Evolutionary conservation across 2,329 filamentous ascomycete species (phyloP), one percentile per base, ranked within the genome.

Genomic region (Hymenoscyphus fructigenus): DNA sequence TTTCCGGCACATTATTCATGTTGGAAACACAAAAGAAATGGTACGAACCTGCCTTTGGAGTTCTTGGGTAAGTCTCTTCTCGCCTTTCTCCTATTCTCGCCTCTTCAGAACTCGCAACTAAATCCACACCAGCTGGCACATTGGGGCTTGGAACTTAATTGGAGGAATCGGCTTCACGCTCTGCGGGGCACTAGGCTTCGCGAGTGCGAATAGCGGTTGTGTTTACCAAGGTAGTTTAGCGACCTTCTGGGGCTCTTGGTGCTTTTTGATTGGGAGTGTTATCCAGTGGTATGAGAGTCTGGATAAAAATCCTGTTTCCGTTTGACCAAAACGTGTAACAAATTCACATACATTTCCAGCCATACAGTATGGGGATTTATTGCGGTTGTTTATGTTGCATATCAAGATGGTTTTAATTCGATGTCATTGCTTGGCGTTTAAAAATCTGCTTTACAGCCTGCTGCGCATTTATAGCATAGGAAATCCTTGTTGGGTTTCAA

Each of bases 141-240:
- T 91, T 68, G 88, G 86, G 0, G 75, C 83, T 9, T 90, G 87
- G 86, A 90, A 90, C 69, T 74, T 88, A 1, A 77, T 90, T 23
- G 88, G 88, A 2, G 73, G 72, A 17, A 71, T 89, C 28, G 87
- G 87, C 0, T 90, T 89, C 72, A 88, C 85, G 5, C 77, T 87
- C 0, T 86, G 84, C 66, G 85, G 84, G n/a, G 84, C 81, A 1
- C 71, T 87, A 34, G 85, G 84, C 0, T 84, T 82, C 62, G 83
- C 69, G 23, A 66, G 76, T 12, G 74, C 72, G 7, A 76, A 72
- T 28, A 75, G 78, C 62, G 78, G 77, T 1, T 79, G 81, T 2
- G 74, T 79, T 50, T 84, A 84, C 68, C 79, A 84, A 55, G 77
- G 79, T 14, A 78, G 78, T 1, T 73, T 87, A 61, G 79, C 83